A percentile compares a stretch with the other conserved stretches of the same genome.
These are phyloP conservation scores for Capsicum baccatum DNA, from an alignment of 257 asterid species.

Conservation along the genomic window DNA sequence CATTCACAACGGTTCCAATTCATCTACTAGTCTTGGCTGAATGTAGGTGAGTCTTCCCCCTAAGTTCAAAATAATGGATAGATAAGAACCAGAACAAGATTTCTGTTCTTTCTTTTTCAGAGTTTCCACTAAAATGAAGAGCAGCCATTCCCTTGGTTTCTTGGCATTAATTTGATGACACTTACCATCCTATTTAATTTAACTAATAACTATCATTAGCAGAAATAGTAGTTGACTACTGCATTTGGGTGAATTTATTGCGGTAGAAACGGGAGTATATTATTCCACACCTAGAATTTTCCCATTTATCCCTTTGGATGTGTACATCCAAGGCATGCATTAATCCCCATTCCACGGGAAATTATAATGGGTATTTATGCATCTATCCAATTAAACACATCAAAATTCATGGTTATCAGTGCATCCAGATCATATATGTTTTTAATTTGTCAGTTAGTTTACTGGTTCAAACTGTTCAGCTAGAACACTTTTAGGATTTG, in stretches of 20 bases:
- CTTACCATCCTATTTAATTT: not conserved
- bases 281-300: not conserved
- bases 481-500: not conserved
- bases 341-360: not conserved
- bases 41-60: not conserved
- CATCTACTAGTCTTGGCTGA: not conserved
- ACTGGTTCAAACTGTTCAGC: not conserved
- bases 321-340: constrained; percentile 5
- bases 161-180: constrained; percentile 15
- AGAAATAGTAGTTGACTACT: constrained; percentile 1
- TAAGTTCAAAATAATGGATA: not conserved
- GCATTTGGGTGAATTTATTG: constrained; percentile 18
- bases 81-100: not conserved
- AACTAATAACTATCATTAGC: not conserved
- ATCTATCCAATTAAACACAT: constrained; percentile 8
- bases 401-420: not conserved
- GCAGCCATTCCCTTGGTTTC: not conserved
- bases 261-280: not conserved
- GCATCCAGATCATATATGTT: not conserved
- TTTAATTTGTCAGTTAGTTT: constrained; percentile 4
- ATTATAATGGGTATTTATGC: not conserved
- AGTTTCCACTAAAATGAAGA: not conserved
- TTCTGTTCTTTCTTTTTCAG: not conserved
- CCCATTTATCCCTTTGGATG: constrained; percentile 14
- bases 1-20: not conserved